These are phyloP conservation scores for Skeletonema grethae DNA, from an alignment of 108 stramenopile genomes.

Conservation along the genomic window DNA sequence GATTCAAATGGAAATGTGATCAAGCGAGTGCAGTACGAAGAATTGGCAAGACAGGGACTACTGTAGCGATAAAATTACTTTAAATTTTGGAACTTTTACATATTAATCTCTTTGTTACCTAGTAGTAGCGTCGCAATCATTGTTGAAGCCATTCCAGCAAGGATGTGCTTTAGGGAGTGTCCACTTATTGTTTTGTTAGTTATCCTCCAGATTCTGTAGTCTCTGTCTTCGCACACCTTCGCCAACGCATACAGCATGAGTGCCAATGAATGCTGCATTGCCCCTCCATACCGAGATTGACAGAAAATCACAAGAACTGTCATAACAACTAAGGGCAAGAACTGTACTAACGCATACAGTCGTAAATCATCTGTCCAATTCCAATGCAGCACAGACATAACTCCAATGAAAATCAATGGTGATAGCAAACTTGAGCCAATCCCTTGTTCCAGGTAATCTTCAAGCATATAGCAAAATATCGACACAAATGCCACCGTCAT, in stretches of 20 bases:
- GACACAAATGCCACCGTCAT: conserved; percentile 34
- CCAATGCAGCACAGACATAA: conserved; percentile 31
- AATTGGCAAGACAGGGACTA: conserved; percentile 94
- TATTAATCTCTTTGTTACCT: background rate
- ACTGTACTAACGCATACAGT: conserved; percentile 20
- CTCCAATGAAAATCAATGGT: conserved; percentile 15
- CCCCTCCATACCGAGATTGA: conserved; percentile 8
- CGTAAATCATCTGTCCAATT: conserved; percentile 29
- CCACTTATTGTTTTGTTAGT: conserved; percentile 14
- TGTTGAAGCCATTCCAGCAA: conserved; percentile 29
- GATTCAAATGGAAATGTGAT: conserved; percentile 98
- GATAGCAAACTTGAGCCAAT: conserved; percentile 14
- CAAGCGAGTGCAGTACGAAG: conserved; percentile 91
- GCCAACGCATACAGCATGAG: conserved; percentile 16
- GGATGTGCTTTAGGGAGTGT: conserved; percentile 25
- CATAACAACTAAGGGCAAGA: conserved; percentile 23
- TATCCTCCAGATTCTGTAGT: conserved; percentile 19
- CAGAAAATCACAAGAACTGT: conserved; percentile 12
- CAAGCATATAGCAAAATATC: conserved; percentile 24
- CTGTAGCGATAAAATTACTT: conserved; percentile 50
- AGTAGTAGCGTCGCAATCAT: conserved; percentile 7
- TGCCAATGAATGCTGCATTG: conserved; percentile 18
- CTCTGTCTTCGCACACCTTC: conserved; percentile 19
- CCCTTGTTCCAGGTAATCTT: conserved; percentile 14
- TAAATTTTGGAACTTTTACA: background rate